Percentiles rank a stretch among this genome's conserved stretches.
Evolutionary conservation across 768 basidiomycete species (phyloP).

Genomic region (Pisolithus tinctorius): DNA sequence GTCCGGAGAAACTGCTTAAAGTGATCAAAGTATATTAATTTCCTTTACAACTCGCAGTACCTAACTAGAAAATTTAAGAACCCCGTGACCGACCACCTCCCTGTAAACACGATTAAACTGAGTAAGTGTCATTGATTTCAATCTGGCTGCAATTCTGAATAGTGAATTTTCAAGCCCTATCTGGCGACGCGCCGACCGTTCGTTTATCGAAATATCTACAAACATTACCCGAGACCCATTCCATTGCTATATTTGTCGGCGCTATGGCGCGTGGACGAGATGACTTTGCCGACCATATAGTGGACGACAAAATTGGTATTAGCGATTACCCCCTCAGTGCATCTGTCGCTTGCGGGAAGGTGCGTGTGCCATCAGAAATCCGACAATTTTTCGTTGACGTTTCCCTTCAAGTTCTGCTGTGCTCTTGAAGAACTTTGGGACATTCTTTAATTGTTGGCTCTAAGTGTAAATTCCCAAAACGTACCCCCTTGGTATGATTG

Average conservation of each 20-base stretch:
- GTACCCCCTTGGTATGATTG: background rate
- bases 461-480: background rate
- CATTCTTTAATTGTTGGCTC: constrained; percentile 48
- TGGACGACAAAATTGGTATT: constrained; percentile 96
- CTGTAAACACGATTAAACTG: constrained; percentile 91
- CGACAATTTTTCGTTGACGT: constrained; percentile 2
- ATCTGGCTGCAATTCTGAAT: background rate
- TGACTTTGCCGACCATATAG: constrained; percentile 91
- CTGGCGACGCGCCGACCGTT: constrained; percentile 81
- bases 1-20: constrained; percentile 93
- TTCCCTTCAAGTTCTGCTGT: constrained; percentile 68
- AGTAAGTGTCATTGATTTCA: constrained; percentile 46
- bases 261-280: constrained; percentile 97
- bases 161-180: constrained; percentile 55
- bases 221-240: constrained; percentile 80
- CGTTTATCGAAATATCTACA: constrained; percentile 80
- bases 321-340: constrained; percentile 91
- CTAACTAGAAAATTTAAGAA: constrained; percentile 46
- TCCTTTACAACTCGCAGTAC: background rate
- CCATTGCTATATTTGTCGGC: constrained; percentile 92
- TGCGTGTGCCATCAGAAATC: constrained; percentile 30
- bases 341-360: constrained; percentile 95
- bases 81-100: constrained; percentile 90
- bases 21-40: constrained; percentile 74
- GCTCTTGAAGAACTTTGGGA: constrained; percentile 95